These are phyloP conservation scores for Sclerotinia minor DNA, from an alignment of 2,329 filamentous ascomycete genomes.

Conservation along the genomic window DNA sequence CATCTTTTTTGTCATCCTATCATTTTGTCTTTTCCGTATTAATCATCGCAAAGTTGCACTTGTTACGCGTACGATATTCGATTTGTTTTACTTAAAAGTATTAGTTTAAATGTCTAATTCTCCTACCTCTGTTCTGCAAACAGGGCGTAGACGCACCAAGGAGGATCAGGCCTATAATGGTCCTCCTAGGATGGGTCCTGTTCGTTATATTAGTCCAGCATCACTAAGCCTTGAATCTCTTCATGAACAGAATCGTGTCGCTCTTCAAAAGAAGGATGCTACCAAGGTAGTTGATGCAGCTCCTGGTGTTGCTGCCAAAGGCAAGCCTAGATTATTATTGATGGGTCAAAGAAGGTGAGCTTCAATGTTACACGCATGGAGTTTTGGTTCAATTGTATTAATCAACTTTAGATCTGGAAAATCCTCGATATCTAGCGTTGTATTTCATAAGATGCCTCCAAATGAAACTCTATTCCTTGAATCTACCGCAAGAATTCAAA, in stretches of 20 bases:
- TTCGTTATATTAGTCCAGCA: constrained; percentile 54
- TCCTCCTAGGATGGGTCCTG: constrained; percentile 41
- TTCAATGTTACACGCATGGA: background rate
- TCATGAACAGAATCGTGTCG: constrained; percentile 59
- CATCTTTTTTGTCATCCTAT: background rate
- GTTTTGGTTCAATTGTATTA: constrained; percentile 22
- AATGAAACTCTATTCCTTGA: constrained; percentile 95
- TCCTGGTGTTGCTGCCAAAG: constrained; percentile 51
- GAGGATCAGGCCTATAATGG: constrained; percentile 39
- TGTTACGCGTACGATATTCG: constrained; percentile 15
- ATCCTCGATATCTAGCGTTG: constrained; percentile 96
- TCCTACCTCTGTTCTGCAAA: constrained; percentile 38
- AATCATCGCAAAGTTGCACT: constrained; percentile 33
- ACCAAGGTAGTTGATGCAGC: constrained; percentile 51
- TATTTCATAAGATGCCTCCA: constrained; percentile 97
- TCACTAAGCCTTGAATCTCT: constrained; percentile 64
- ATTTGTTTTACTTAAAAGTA: constrained; percentile 17
- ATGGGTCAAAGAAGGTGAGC: constrained; percentile 92
- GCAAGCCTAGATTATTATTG: constrained; percentile 80
- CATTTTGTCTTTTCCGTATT: background rate
- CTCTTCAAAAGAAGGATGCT: constrained; percentile 48
- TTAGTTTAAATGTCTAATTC: constrained; percentile 21
- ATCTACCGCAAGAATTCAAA: constrained; percentile 90
- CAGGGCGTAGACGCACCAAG: constrained; percentile 38
- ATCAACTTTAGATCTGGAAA: constrained; percentile 76